A percentile compares a stretch with the other conserved stretches of the same genome.
phyloP scores from a whole-genome alignment of 2,329 filamentous ascomycete species.

The Botrytis deweyae region DNA sequence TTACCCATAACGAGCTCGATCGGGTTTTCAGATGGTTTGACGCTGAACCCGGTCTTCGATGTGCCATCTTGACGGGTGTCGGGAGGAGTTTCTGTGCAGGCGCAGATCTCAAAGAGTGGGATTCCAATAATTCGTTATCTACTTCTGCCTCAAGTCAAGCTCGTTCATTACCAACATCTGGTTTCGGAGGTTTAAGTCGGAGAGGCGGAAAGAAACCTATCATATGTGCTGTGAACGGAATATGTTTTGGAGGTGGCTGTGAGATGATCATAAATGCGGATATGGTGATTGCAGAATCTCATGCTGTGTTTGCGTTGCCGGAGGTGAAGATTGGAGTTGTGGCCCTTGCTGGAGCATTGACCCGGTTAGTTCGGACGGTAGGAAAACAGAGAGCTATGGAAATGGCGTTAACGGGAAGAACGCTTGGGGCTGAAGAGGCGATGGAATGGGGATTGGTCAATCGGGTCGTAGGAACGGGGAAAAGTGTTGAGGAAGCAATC shows the following conservation, averaged over 20 bases:
- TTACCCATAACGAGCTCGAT: slow-evolving; percentile 44
- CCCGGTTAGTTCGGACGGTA: slow-evolving; percentile 63
- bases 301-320: slow-evolving; percentile 65
- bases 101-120: slow-evolving; percentile 63
- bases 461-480: slow-evolving; percentile 52
- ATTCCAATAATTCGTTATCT: slow-evolving; percentile 6
- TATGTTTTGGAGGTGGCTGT: slow-evolving; percentile 73
- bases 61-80: slow-evolving; percentile 61
- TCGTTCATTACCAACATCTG: slow-evolving; percentile 41
- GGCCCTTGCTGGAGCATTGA: slow-evolving; percentile 68
- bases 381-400: slow-evolving; percentile 69
- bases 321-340: slow-evolving; percentile 71
- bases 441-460: slow-evolving; percentile 69
- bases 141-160: slow-evolving; percentile 5
- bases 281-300: slow-evolving; percentile 60
- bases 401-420: slow-evolving; percentile 65
- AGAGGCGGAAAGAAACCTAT: slow-evolving; percentile 71
- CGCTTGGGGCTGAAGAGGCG: slow-evolving; percentile 59
- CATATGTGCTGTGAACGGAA: slow-evolving; percentile 73
- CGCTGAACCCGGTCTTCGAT: slow-evolving; percentile 54
- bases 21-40: slow-evolving; percentile 61
- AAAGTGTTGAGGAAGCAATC: slow-evolving; percentile 58
- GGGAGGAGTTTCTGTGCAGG: slow-evolving; percentile 68
- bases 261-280: slow-evolving; percentile 76
- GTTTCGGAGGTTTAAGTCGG: slow-evolving; percentile 67